Conservation (phyloP, 495 filamentous ascomycete species). For the Choiromyces venosus region DNA sequence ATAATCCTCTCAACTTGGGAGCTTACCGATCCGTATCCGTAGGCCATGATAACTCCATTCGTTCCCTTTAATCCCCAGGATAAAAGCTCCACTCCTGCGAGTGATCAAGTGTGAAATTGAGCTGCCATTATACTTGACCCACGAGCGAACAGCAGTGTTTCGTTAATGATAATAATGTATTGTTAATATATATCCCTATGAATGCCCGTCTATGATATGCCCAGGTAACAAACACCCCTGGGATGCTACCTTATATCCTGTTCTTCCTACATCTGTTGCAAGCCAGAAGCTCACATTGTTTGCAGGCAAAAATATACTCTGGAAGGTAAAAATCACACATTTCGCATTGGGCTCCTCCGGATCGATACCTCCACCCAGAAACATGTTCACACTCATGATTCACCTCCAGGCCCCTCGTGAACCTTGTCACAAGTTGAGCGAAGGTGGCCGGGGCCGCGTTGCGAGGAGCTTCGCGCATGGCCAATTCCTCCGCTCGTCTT, state of each 20-base stretch:
- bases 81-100: neutral
- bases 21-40: neutral
- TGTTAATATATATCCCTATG: neutral
- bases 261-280: slow-evolving; percentile 36
- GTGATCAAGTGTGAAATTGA: neutral
- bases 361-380: slow-evolving; percentile 16
- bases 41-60: neutral
- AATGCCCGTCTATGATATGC: too few species aligned
- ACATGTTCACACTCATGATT: slow-evolving; percentile 29
- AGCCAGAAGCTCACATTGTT: slow-evolving; percentile 21
- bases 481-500: slow-evolving; percentile 36
- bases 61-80: neutral
- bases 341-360: slow-evolving; percentile 15
- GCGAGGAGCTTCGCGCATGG: slow-evolving; percentile 21
- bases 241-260: slow-evolving; percentile 16
- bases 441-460: neutral
- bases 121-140: neutral
- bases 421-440: neutral
- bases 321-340: slow-evolving; percentile 20
- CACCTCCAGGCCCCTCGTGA: neutral
- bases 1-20: neutral
- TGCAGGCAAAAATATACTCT: slow-evolving; percentile 22
- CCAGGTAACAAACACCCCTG: neutral
- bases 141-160: neutral
- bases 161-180: neutral